phyloP scores from a whole-genome alignment of 805 yeast species.

The Pichia cephalocereana region DNA sequence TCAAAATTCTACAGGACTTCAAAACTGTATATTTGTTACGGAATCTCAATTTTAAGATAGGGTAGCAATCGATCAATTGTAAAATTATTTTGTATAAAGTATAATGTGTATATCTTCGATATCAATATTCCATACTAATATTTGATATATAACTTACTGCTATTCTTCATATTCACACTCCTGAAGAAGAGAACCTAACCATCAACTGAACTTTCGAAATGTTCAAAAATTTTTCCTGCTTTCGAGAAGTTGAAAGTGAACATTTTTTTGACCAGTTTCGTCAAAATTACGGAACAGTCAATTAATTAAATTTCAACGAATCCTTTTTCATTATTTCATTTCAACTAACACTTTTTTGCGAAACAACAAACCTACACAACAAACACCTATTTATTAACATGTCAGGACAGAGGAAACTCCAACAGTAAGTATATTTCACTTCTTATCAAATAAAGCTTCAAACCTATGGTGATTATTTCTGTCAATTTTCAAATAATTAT shows the following conservation, averaged over 20 bases:
- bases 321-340: not conserved
- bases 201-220: too few species aligned
- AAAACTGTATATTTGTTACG: not conserved
- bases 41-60: not conserved
- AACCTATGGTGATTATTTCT: too few species aligned
- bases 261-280: not conserved
- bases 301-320: not conserved
- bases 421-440: conserved; percentile 25
- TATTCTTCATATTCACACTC: too few species aligned
- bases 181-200: too few species aligned
- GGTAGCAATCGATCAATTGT: too few species aligned
- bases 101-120: too few species aligned
- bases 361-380: not conserved
- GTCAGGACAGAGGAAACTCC: conserved; percentile 31
- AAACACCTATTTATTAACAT: conserved; percentile 9
- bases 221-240: not conserved
- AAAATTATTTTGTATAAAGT: too few species aligned
- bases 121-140: too few species aligned
- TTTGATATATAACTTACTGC: too few species aligned
- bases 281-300: not conserved
- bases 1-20: not conserved
- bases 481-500: too few species aligned
- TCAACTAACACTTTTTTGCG: not conserved
- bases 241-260: not conserved
- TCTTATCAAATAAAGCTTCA: too few species aligned